A percentile compares a stretch with the other conserved stretches of the same genome.
These are phyloP conservation scores for Torulaspora maleeae DNA, from an alignment of 805 yeast genomes.

Conservation along the genomic window DNA sequence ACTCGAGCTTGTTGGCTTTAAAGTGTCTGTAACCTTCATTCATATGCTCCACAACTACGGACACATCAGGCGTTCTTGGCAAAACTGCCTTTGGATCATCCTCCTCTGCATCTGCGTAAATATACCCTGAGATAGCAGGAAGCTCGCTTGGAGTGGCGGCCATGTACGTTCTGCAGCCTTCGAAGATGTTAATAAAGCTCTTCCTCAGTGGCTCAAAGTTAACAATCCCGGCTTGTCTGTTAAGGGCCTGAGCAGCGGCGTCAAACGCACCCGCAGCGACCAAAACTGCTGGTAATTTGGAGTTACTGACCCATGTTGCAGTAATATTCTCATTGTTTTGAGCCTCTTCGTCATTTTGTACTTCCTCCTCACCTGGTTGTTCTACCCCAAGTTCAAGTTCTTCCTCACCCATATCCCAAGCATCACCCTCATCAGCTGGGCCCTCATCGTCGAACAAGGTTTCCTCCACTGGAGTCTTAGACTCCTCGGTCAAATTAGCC, in stretches of 20 bases:
- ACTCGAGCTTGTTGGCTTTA: slow-evolving; percentile 75
- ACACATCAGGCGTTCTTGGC: slow-evolving; percentile 76
- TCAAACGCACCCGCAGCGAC: slow-evolving; percentile 96
- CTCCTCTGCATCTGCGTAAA: slow-evolving; percentile 59
- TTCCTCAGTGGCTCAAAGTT: slow-evolving; percentile 82
- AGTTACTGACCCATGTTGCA: slow-evolving; percentile 79
- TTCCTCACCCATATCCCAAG: slow-evolving; percentile 81
- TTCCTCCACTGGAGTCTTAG: slow-evolving; percentile 35
- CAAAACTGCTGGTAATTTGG: slow-evolving; percentile 85
- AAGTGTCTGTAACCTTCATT: slow-evolving; percentile 77
- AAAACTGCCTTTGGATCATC: slow-evolving; percentile 44
- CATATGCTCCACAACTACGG: slow-evolving; percentile 52
- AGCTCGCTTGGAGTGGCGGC: slow-evolving; percentile 66
- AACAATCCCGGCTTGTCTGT: slow-evolving; percentile 82
- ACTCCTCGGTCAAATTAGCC: slow-evolving; percentile 24
- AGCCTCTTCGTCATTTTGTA: slow-evolving; percentile 29
- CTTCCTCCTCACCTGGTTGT: slow-evolving; percentile 44
- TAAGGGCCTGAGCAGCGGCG: slow-evolving; percentile 87
- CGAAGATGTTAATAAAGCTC: slow-evolving; percentile 80
- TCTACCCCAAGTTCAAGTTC: slow-evolving; percentile 67
- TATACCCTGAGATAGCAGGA: slow-evolving; percentile 62
- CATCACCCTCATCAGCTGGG: slow-evolving; percentile 57
- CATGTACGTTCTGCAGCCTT: slow-evolving; percentile 68
- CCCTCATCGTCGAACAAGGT: slow-evolving; percentile 43
- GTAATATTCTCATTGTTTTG: slow-evolving; percentile 51